These are phyloP conservation scores for Sisymbrium altissimum DNA, from an alignment of 345 rosid genomes.

Conservation along the genomic window DNA sequence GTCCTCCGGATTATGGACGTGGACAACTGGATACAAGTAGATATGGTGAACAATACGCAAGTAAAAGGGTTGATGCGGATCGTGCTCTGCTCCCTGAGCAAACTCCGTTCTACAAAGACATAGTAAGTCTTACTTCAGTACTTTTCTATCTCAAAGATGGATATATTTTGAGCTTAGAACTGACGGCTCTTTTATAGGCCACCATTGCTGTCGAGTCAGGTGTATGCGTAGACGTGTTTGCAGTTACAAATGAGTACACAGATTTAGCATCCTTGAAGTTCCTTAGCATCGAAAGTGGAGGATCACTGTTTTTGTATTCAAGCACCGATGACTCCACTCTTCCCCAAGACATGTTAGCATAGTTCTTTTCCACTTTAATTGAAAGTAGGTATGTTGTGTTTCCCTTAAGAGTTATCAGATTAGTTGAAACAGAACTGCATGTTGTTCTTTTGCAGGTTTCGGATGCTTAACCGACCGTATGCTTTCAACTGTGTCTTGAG, in stretches of 20 bases:
- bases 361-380: not conserved
- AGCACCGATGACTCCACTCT: constrained; percentile 95
- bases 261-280: constrained; percentile 97
- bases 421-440: not conserved
- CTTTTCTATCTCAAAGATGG: not conserved
- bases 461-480: constrained; percentile 90
- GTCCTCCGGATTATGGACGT: constrained; percentile 99
- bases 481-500: constrained; percentile 93
- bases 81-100: constrained; percentile 97
- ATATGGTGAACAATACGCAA: constrained; percentile 98
- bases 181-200: constrained; percentile 67
- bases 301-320: constrained; percentile 77
- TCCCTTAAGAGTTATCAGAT: not conserved
- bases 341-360: constrained; percentile 93
- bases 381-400: not conserved
- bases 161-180: constrained; percentile 28
- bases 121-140: constrained; percentile 50
- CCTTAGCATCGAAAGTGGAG: constrained; percentile 99
- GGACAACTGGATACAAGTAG: constrained; percentile 96
- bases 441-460: constrained; percentile 55
- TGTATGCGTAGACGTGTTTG: constrained; percentile 93
- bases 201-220: constrained; percentile 97
- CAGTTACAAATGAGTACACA: constrained; percentile 95
- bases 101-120: constrained; percentile 93
- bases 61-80: constrained; percentile 99